Evolutionary conservation across 345 rosid genomes (phyloP).

Genomic region (Eucalyptus rudis): DNA sequence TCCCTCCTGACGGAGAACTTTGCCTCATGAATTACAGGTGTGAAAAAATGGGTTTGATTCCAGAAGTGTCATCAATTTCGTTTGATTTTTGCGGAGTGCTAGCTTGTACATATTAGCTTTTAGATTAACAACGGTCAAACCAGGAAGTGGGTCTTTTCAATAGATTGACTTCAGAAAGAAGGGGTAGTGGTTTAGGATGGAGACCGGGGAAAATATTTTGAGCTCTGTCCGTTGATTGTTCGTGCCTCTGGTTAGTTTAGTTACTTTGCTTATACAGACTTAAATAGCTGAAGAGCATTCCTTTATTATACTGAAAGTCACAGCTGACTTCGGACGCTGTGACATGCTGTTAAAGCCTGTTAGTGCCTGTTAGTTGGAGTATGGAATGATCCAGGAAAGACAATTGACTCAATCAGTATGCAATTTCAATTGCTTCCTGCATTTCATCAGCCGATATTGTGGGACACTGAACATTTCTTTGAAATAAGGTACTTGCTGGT

Average conservation of each 20-base stretch:
- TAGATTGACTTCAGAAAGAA: not conserved
- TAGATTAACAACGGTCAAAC: not conserved
- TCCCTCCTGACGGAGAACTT: slow-evolving; percentile 89
- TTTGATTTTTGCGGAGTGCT: not conserved
- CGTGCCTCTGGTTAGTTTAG: not conserved
- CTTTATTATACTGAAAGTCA: slow-evolving; percentile 64
- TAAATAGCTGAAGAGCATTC: slow-evolving; percentile 67
- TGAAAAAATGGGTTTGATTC: not conserved
- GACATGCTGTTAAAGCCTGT: slow-evolving; percentile 45
- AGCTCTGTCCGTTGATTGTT: not conserved
- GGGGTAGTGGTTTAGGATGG: not conserved
- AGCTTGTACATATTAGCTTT: not conserved
- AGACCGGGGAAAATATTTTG: not conserved
- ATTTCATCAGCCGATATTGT: slow-evolving; percentile 64
- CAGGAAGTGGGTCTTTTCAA: not conserved
- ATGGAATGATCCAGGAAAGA: slow-evolving; percentile 73
- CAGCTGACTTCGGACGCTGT: slow-evolving; percentile 71
- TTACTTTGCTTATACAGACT: slow-evolving; percentile 26
- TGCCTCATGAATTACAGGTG: slow-evolving; percentile 95
- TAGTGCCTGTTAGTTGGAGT: slow-evolving; percentile 74
- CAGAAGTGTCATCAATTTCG: not conserved
- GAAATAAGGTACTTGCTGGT: slow-evolving; percentile 43
- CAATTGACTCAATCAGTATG: slow-evolving; percentile 55
- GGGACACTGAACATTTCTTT: slow-evolving; percentile 57
- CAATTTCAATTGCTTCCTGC: slow-evolving; percentile 69